Evolutionary conservation across 2,329 filamentous ascomycete species (phyloP).

Genomic region (Penicillium freii): DNA sequence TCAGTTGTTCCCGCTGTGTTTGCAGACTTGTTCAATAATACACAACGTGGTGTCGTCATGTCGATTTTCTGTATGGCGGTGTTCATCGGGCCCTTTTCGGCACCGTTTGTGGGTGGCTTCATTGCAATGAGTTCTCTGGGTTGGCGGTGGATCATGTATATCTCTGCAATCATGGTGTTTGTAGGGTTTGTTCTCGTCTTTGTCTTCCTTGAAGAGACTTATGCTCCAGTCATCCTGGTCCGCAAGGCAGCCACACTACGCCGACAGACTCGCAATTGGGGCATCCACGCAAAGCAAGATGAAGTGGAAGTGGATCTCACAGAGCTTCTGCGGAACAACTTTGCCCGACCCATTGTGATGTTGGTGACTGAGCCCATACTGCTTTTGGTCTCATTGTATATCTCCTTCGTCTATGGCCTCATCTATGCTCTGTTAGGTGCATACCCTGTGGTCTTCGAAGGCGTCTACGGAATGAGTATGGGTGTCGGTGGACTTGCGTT

Average conservation of each 20-base stretch:
- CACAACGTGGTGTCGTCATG: conserved; percentile 40
- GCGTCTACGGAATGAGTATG: conserved; percentile 53
- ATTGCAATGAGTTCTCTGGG: conserved; percentile 46
- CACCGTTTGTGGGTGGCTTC: conserved; percentile 52
- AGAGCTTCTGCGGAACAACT: conserved; percentile 48
- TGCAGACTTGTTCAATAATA: conserved; percentile 51
- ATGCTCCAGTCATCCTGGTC: conserved; percentile 53
- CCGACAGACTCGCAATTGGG: conserved; percentile 56
- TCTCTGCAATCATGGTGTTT: conserved; percentile 53
- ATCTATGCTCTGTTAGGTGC: conserved; percentile 36
- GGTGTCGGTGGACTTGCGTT: conserved; percentile 78
- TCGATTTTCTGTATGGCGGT: conserved; percentile 50
- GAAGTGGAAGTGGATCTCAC: conserved; percentile 50
- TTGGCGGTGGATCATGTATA: conserved; percentile 53
- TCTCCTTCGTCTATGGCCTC: conserved; percentile 34
- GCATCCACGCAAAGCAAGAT: conserved; percentile 55
- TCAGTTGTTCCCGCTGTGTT: conserved; percentile 45
- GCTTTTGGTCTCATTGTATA: conserved; percentile 33
- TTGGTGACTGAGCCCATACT: conserved; percentile 40
- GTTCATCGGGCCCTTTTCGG: conserved; percentile 48
- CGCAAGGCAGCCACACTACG: conserved; percentile 52
- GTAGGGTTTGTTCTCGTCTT: conserved; percentile 33
- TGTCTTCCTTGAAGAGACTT: conserved; percentile 53
- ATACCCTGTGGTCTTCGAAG: conserved; percentile 37
- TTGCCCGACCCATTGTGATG: conserved; percentile 41